Conservation (phyloP, 2,329 filamentous ascomycete genomes). For the Fusarium cicatricum region DNA sequence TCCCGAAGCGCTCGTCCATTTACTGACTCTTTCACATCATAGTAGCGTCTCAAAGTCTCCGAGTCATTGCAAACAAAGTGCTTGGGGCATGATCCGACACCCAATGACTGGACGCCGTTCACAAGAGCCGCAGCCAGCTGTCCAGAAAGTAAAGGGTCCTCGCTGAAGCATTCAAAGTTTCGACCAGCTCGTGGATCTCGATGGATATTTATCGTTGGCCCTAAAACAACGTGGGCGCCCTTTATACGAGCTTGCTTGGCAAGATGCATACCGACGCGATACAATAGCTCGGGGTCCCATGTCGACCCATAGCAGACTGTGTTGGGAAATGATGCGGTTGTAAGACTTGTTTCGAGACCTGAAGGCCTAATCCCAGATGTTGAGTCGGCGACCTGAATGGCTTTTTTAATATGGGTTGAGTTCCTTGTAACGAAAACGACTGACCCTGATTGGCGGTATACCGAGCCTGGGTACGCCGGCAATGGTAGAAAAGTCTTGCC, state of each 20-base stretch:
- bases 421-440: not conserved
- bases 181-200: slow-evolving; percentile 21
- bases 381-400: slow-evolving; percentile 15
- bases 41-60: slow-evolving; percentile 20
- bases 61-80: slow-evolving; percentile 33
- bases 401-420: not conserved
- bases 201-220: slow-evolving; percentile 27
- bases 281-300: slow-evolving; percentile 15
- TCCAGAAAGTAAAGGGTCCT: slow-evolving; percentile 28
- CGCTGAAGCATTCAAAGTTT: slow-evolving; percentile 33
- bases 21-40: slow-evolving; percentile 18
- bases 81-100: slow-evolving; percentile 18
- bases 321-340: slow-evolving; percentile 19
- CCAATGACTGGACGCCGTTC: slow-evolving; percentile 18
- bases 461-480: slow-evolving; percentile 3
- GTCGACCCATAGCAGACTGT: slow-evolving; percentile 16
- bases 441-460: slow-evolving; percentile 3
- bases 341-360: slow-evolving; percentile 12
- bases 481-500: slow-evolving; percentile 7
- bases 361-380: slow-evolving; percentile 21
- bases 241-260: slow-evolving; percentile 14
- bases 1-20: slow-evolving; percentile 13
- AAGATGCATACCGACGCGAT: slow-evolving; percentile 4
- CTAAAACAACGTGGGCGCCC: slow-evolving; percentile 19
- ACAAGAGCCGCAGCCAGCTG: slow-evolving; percentile 24